Base-by-base conservation (phyloP, 257 asterid genomes). In the Solanum commersonii region DNA sequence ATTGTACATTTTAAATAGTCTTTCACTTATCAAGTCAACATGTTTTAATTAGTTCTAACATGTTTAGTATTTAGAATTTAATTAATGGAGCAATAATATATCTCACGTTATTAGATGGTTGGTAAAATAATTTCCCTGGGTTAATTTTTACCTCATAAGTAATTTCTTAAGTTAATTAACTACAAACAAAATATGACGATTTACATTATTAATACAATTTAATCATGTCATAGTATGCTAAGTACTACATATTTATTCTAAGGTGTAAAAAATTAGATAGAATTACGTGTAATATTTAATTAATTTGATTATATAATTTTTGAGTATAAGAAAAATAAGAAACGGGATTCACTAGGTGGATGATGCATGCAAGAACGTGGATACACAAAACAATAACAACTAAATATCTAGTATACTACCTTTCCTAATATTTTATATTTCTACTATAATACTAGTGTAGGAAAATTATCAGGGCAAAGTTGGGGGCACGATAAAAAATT, bases 381-480 rank as follows among this genome's bases (percentile, higher is more conserved):
- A 79, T 79, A 44, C 85, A 44, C 85, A 44, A 46, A 79, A 44
- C 67, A 79, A 79, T 60, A 81, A 14, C 85, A 81, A 46, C 65
- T 44, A 44, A 79, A 44, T 46, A 79, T 44, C 40, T 79, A 25
- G 70, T 11, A 27, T 44, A 23, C 20, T 22, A 78, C 14, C 35
- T 40, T 40, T n/a, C 7, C 7, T 78, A 44, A 44, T 78, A 27
- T 27, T 79, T 27, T 79, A 8, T 79, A 79, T 15, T 23, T 0
- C 6, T 79, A 78, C 0, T 0, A 33, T 72, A 74, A 78, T 15
- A 42, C 0, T 78, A 12, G 3, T 8, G 10, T 42, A 1, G 8
- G 5, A 70, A 27, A 70, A 70, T 70, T 6, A 29, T 68, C 4
- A 0, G 1, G 34, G 14, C 0, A 0, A 4, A 11, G 6, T 13